Evolutionary conservation across 2,329 filamentous ascomycete species (phyloP), one percentile per base, ranked within the genome.

Genomic region (Calonectria ilicicola): DNA sequence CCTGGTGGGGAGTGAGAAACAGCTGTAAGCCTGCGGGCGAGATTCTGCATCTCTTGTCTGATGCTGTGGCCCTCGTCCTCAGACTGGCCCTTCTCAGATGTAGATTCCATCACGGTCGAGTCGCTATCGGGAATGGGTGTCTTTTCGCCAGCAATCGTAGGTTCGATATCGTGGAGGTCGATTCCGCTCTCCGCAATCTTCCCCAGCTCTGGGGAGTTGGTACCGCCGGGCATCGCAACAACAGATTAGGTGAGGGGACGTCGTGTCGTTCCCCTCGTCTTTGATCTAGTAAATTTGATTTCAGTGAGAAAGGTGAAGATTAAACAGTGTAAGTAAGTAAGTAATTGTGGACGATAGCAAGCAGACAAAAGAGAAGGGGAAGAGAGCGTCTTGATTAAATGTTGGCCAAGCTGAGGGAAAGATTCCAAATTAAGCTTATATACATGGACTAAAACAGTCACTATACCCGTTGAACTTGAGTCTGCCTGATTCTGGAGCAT

Each of bases 61-160:
- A 60, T 60, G 53, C 21, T 35, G 40, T 12, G 32, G 32, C 32
- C 32, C 32, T 35, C 32, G 32, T 60, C 53, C 2, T 60, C 53
- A n/a, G 53, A 60, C 15, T 19, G n/a, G 32, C 53, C 53, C 53
- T 40, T 60, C 35, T 60, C 53, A 17, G 53, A 60, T 26, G 32
- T 60, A 38, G 53, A 60, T 19, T 60, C 53, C 53, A 60, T 60
- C n/a, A 40, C 35, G 21, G 53, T 60, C 32, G 53, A 60, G 53
- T 60, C 53, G 21, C n/a, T 40, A 19, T 60, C 53, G 21, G 32
- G 32, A 19, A 60, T 23, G 9, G 53, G 53, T 5, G 53, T 60
- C 35, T 60, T 60, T 19, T 60, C 53, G 15, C 53, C 53, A 6
- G 32, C 32, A 47, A 47, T 47, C 17, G 53, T 14, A 23, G 53